These are phyloP conservation scores for Sedum album DNA, from an alignment of 164 flowering plant species.

Conservation along the genomic window DNA sequence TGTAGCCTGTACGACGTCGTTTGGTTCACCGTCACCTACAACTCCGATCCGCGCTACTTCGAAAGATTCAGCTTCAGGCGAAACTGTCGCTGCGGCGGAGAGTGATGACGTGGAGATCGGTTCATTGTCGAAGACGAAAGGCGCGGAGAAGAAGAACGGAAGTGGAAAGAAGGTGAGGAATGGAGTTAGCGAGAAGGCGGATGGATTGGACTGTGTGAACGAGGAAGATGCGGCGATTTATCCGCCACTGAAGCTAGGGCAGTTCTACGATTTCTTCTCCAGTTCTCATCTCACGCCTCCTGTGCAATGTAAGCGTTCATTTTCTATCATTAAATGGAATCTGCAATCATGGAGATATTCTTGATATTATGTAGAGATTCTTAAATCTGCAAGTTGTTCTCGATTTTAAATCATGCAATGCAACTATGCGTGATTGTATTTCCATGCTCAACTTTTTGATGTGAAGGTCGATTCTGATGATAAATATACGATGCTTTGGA, in stretches of 20 bases:
- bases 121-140: constrained; percentile 13
- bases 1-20: constrained; percentile 75
- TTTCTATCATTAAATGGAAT: no score
- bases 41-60: constrained; percentile 20
- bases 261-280: constrained; percentile 90
- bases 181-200: constrained; percentile 11
- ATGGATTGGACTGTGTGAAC: constrained; percentile 16
- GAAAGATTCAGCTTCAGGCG: constrained; percentile 21
- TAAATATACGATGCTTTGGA: no score
- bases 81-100: background rate
- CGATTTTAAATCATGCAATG: no score
- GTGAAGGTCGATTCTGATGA: no score
- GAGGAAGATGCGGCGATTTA: constrained; percentile 45
- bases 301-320: constrained; percentile 50
- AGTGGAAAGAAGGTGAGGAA: background rate
- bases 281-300: constrained; percentile 78
- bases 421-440: no score
- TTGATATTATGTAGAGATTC: no score
- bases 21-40: constrained; percentile 44
- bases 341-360: no score
- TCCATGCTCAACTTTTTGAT: no score
- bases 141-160: constrained; percentile 16
- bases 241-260: constrained; percentile 77
- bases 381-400: no score
- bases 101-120: constrained; percentile 13